Percentiles rank a stretch among this genome's conserved stretches.
Conservation (phyloP, 1,284 basidiomycete species). For the Ceratobasidium sp. region DNA sequence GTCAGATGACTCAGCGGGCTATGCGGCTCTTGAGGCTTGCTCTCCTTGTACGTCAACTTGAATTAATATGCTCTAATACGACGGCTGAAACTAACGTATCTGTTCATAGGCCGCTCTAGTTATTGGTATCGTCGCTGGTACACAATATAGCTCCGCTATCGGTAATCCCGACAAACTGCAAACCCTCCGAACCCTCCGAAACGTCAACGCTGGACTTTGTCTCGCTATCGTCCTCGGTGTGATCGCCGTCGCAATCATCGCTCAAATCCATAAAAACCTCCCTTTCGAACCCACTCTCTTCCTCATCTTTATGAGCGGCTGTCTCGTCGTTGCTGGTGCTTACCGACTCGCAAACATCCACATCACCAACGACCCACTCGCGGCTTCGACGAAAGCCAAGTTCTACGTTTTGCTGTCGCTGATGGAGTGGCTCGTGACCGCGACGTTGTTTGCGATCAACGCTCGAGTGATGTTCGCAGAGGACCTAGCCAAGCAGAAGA, state of each 20-base stretch:
- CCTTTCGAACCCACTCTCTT: slow-evolving; percentile 25
- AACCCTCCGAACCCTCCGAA: slow-evolving; percentile 38
- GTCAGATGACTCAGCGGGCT: slow-evolving; percentile 21
- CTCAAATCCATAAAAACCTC: slow-evolving; percentile 40
- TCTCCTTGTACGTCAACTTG: slow-evolving; percentile 25
- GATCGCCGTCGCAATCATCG: slow-evolving; percentile 35
- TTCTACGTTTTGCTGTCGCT: slow-evolving; percentile 43
- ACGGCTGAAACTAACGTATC: not conserved
- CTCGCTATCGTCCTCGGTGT: slow-evolving; percentile 39
- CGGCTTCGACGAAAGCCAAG: slow-evolving; percentile 41
- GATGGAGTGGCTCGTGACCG: slow-evolving; percentile 45
- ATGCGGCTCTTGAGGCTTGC: slow-evolving; percentile 14
- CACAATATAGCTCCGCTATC: slow-evolving; percentile 32
- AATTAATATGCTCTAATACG: not conserved
- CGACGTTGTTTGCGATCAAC: slow-evolving; percentile 28
- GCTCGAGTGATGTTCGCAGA: slow-evolving; percentile 38
- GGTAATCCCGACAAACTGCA: slow-evolving; percentile 20
- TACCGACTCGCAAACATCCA: slow-evolving; percentile 43
- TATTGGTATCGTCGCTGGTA: slow-evolving; percentile 42
- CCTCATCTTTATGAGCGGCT: slow-evolving; percentile 34
- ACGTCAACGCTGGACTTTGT: slow-evolving; percentile 44
- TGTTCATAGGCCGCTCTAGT: slow-evolving; percentile 12
- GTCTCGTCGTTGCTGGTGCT: slow-evolving; percentile 27
- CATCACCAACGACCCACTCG: slow-evolving; percentile 19
- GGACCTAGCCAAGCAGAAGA: slow-evolving; percentile 34